These are phyloP conservation scores for Lyophyllum atratum DNA, from an alignment of 768 basidiomycete species.

Conservation along the genomic window DNA sequence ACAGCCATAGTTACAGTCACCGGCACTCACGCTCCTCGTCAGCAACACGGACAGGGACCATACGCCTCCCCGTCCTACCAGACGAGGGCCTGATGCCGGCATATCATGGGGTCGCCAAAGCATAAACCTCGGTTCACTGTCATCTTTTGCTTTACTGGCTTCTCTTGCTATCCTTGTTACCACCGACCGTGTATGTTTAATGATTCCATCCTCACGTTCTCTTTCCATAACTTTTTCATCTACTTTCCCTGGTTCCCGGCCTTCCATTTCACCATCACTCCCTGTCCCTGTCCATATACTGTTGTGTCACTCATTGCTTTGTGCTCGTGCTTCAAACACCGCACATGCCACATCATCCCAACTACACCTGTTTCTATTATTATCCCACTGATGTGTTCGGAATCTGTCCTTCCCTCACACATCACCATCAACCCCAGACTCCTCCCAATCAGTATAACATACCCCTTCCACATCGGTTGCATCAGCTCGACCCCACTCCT, in stretches of 20 bases:
- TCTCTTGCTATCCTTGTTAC: background rate
- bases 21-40: constrained; percentile 25
- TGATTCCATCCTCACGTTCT: constrained; percentile 2
- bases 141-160: background rate
- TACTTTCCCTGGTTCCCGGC: background rate
- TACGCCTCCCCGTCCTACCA: constrained; percentile 44
- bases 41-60: constrained; percentile 35
- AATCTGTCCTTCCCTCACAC: background rate
- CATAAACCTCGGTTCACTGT: constrained; percentile 2
- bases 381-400: constrained; percentile 3
- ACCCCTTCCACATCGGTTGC: background rate
- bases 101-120: constrained; percentile 23
- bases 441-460: background rate
- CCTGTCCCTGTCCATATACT: background rate
- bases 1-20: constrained; percentile 27
- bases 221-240: background rate
- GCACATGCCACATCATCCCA: background rate
- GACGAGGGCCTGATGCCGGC: constrained; percentile 47
- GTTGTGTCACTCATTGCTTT: constrained; percentile 3
- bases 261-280: background rate
- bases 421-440: background rate
- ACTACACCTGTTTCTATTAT: background rate
- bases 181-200: constrained; percentile 10
- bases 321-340: background rate
- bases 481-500: background rate